A percentile compares a stretch with the other conserved stretches of the same genome.
These are phyloP conservation scores for Yamadazyma dendronema DNA, from an alignment of 1,139 yeast species.

Conservation along the genomic window DNA sequence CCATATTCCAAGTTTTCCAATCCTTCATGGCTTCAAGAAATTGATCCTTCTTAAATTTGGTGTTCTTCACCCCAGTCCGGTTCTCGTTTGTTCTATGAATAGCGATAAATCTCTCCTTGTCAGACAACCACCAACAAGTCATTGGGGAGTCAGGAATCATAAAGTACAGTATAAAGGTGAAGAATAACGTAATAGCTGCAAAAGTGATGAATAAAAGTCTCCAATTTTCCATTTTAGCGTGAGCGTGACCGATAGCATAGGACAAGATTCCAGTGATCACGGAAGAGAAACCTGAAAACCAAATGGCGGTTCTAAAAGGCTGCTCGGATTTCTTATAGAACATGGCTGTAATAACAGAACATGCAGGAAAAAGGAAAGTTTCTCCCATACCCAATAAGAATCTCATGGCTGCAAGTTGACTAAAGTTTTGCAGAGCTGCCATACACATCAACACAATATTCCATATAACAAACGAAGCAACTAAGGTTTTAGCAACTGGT, in stretches of 20 bases:
- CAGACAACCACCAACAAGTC: conserved; percentile 25
- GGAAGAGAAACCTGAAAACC: conserved; percentile 18
- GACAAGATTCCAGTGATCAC: conserved; percentile 16
- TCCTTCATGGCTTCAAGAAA: conserved; percentile 44
- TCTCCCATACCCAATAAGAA: conserved; percentile 18
- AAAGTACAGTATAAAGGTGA: conserved; percentile 10
- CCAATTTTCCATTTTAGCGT: conserved; percentile 15
- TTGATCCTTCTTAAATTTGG: conserved; percentile 41
- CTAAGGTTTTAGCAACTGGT: conserved; percentile 15
- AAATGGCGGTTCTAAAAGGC: conserved; percentile 16
- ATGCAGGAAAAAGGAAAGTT: conserved; percentile 14
- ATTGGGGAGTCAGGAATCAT: conserved; percentile 18
- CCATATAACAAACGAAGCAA: conserved; percentile 15
- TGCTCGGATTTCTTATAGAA: conserved; percentile 15
- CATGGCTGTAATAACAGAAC: conserved; percentile 15
- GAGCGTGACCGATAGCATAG: conserved; percentile 16
- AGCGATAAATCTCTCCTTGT: conserved; percentile 16
- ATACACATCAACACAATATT: conserved; percentile 14
- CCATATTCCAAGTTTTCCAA: conserved; percentile 47
- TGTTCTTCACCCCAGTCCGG: conserved; percentile 44
- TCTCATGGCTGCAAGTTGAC: conserved; percentile 15
- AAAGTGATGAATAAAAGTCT: conserved; percentile 15
- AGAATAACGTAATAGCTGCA: conserved; percentile 13
- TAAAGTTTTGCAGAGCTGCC: conserved; percentile 15
- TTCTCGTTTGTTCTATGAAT: conserved; percentile 16